Base-by-base conservation (phyloP, 331 rosid species). In the Stylosanthes scabra region DNA sequence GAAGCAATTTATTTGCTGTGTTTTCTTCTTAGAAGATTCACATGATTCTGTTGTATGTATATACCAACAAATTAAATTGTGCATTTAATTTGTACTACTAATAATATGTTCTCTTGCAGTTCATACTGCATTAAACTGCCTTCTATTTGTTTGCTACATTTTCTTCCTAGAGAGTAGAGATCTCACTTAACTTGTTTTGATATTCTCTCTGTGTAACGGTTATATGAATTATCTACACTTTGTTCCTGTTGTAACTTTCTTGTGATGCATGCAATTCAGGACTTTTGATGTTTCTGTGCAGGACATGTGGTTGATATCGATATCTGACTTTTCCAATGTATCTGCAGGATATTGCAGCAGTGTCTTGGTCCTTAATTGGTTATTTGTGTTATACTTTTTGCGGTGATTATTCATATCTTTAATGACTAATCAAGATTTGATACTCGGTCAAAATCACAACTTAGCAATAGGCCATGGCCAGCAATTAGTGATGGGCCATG, bases 351-450 rank as follows among this genome's bases (percentile, higher is more conserved):
- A 65, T 61, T 80, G 79, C 76, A 67, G 79, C 74, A 10, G 59
- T 74, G 68, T 59, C 70, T 50, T 59, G 44, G 60, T 68, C 49
- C 46, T 25, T 54, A 64, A 39, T 51, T 57, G 68, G 51, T 52
- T 70, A 12, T 54, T 51, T 20, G 25, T 20, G 8, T 72, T 70
- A 66, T 37, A 57, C 16, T 66, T 63, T 25, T 72, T 31, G 65
- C 37, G 3, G 37, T 31, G 5, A 31, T 31, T 5, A 74, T 77
- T 55, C 41, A 59, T 72, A 37, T 47, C 70, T 63, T 72, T 76
- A 82, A 88, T 90, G 94, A 87, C 94, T 39, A 86, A 82, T 83
- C 89, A 88, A 66, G 94, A 90, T 40, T 60, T 90, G 85, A 80
- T 92, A 56, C 86, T 92, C 62, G 92, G 90, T 54, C 90, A 86